These are phyloP conservation scores for Primulina huaijiensis DNA, from an alignment of 257 asterid genomes.

Conservation along the genomic window DNA sequence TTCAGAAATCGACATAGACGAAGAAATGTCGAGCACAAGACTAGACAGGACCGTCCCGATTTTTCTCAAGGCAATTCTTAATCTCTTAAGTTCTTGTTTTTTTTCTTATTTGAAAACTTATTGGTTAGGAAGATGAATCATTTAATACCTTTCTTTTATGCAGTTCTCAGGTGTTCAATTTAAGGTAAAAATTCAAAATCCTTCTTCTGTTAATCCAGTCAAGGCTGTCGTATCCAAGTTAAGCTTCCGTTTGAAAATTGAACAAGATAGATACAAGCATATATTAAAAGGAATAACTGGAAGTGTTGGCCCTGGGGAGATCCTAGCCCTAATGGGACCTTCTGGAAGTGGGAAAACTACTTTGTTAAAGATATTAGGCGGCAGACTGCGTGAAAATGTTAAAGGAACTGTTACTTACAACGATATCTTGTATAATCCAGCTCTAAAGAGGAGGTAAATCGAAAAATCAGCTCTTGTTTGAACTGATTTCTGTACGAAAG, in stretches of 20 bases:
- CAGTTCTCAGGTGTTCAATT: constrained; percentile 92
- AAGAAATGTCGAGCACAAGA: constrained; percentile 29
- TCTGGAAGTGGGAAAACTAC: constrained; percentile 98
- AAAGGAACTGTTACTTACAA: constrained; percentile 76
- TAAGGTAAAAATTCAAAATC: constrained; percentile 55
- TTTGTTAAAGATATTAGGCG: constrained; percentile 69
- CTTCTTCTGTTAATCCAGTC: constrained; percentile 49
- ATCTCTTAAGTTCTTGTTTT: background rate
- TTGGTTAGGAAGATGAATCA: background rate
- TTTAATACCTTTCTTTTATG: background rate
- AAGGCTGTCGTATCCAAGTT: constrained; percentile 60
- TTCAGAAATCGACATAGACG: constrained; percentile 67
- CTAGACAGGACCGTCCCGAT: constrained; percentile 69
- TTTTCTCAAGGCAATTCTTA: constrained; percentile 60
- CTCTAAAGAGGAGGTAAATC: constrained; percentile 73
- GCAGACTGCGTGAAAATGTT: constrained; percentile 65
- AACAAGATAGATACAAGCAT: constrained; percentile 62
- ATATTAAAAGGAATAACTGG: constrained; percentile 85
- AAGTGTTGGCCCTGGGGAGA: constrained; percentile 83
- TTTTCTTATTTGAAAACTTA: no score
- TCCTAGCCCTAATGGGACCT: constrained; percentile 95
- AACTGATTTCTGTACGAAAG: background rate
- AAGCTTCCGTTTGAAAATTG: constrained; percentile 39
- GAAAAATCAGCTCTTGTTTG: background rate
- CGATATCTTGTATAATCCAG: constrained; percentile 55